A percentile compares a stretch with the other conserved stretches of the same genome.
These are phyloP conservation scores for Andrographis paniculata DNA, from an alignment of 305 asterid genomes.

Conservation along the genomic window DNA sequence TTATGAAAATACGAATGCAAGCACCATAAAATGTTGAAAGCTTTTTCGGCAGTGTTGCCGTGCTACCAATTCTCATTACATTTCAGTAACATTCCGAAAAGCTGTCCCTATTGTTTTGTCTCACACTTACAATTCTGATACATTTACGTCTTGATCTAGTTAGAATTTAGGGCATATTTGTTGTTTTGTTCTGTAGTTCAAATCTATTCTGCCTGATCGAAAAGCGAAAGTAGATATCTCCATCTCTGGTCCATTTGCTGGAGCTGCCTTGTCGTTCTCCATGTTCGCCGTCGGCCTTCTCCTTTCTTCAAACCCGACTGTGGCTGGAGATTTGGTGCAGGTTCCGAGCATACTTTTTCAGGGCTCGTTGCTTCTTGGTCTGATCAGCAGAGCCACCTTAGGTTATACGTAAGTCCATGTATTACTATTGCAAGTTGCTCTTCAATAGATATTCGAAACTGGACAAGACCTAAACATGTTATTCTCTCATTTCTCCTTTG, in stretches of 20 bases:
- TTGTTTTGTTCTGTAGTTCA: constrained; percentile 51
- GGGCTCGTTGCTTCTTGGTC: constrained; percentile 93
- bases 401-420: constrained; percentile 58
- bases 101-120: constrained; percentile 4
- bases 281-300: constrained; percentile 72
- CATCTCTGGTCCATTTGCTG: constrained; percentile 77
- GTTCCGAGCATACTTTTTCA: constrained; percentile 92
- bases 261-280: constrained; percentile 68
- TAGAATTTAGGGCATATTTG: background rate
- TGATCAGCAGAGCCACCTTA: constrained; percentile 63
- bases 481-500: background rate
- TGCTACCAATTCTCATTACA: background rate
- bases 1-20: background rate
- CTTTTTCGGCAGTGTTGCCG: background rate
- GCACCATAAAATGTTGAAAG: background rate
- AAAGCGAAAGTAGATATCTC: constrained; percentile 81
- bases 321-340: constrained; percentile 68
- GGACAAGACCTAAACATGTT: no score
- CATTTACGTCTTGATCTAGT: background rate
- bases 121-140: constrained; percentile 7
- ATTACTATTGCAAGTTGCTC: no score
- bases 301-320: constrained; percentile 70
- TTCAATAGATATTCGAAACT: no score
- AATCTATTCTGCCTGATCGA: constrained; percentile 89
- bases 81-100: background rate